These are phyloP conservation scores for Candida germanica DNA, from an alignment of 805 yeast species.

Conservation along the genomic window DNA sequence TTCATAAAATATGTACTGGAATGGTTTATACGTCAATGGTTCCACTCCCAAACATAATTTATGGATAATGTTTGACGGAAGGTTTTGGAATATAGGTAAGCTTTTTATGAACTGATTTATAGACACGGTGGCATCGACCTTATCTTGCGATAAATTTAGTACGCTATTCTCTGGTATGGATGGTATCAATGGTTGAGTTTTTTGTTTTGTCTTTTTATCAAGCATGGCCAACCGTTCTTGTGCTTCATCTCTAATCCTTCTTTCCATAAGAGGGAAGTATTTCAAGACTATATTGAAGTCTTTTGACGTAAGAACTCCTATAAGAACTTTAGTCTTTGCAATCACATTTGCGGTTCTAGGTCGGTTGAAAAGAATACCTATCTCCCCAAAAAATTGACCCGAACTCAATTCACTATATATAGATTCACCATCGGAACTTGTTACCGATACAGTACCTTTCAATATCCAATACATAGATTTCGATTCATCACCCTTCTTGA, in stretches of 20 bases:
- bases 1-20: slow-evolving; percentile 58
- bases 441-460: slow-evolving; percentile 72
- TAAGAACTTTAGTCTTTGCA: slow-evolving; percentile 61
- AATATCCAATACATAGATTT: slow-evolving; percentile 78
- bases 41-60: slow-evolving; percentile 63
- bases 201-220: slow-evolving; percentile 51
- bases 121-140: slow-evolving; percentile 52
- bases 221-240: slow-evolving; percentile 73
- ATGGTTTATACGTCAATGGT: slow-evolving; percentile 49
- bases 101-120: slow-evolving; percentile 57
- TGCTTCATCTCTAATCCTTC: slow-evolving; percentile 73
- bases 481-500: slow-evolving; percentile 69
- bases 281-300: slow-evolving; percentile 57
- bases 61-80: slow-evolving; percentile 60
- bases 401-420: slow-evolving; percentile 65
- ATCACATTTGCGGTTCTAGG: slow-evolving; percentile 80
- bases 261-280: slow-evolving; percentile 61
- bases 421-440: slow-evolving; percentile 75
- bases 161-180: background rate
- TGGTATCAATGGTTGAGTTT: background rate
- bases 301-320: slow-evolving; percentile 67
- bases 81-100: slow-evolving; percentile 54
- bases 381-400: slow-evolving; percentile 77
- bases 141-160: slow-evolving; percentile 15
- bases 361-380: slow-evolving; percentile 70